Percentiles rank a stretch among this genome's conserved stretches.
These are phyloP conservation scores for Colletotrichum limetticola DNA, from an alignment of 2,329 filamentous ascomycete genomes.

Conservation along the genomic window DNA sequence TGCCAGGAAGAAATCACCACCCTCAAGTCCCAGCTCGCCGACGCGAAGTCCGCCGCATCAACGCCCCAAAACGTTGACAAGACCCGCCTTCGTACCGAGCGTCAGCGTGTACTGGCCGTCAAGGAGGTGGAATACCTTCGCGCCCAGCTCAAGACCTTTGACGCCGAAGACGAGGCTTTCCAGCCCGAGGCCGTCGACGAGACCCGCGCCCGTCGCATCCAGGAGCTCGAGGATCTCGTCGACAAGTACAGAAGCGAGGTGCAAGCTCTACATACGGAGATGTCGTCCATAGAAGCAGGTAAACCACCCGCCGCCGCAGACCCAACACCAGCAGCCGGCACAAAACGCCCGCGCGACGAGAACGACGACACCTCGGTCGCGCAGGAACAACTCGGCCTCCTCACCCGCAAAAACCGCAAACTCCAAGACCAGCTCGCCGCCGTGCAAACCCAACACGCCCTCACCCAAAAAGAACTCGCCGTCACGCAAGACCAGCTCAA, in stretches of 20 bases:
- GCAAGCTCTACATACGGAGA: constrained; percentile 76
- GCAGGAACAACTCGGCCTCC: constrained; percentile 80
- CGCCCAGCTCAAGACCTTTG: constrained; percentile 88
- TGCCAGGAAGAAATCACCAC: constrained; percentile 76
- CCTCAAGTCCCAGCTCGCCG: constrained; percentile 77
- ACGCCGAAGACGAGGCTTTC: constrained; percentile 89
- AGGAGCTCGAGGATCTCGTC: constrained; percentile 85
- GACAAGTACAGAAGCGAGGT: constrained; percentile 88
- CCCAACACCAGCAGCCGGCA: constrained; percentile 51
- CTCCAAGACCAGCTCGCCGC: constrained; percentile 81
- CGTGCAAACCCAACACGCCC: constrained; percentile 74
- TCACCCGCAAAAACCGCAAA: constrained; percentile 88
- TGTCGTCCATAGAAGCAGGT: constrained; percentile 71
- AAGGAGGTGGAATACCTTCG: constrained; percentile 96
- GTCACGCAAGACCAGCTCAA: constrained; percentile 79
- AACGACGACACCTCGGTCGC: constrained; percentile 60
- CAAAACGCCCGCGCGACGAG: constrained; percentile 71
- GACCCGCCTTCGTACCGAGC: constrained; percentile 79
- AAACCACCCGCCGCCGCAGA: constrained; percentile 43
- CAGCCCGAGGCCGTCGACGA: constrained; percentile 83
- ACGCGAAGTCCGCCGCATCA: constrained; percentile 63
- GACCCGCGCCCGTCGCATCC: constrained; percentile 77
- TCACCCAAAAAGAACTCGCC: constrained; percentile 80
- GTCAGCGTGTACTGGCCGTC: constrained; percentile 84
- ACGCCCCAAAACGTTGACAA: constrained; percentile 69